Conservation (phyloP, 1,284 basidiomycete species). For the Microbotryum silenes-acaulis region DNA sequence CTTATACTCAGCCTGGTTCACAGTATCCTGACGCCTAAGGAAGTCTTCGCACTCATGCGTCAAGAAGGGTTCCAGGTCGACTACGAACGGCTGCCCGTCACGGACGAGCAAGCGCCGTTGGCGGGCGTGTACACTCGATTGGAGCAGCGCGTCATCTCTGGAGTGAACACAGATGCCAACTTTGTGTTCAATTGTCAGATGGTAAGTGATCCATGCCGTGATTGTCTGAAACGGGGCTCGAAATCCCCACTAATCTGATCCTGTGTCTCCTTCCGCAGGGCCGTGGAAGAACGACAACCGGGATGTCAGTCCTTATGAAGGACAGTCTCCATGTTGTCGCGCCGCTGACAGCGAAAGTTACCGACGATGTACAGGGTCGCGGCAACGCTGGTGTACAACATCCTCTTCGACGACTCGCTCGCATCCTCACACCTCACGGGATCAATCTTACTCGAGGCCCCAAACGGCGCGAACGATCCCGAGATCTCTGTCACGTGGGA, state of each 20-base stretch:
- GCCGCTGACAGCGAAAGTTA: no score
- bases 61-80: conserved; percentile 81
- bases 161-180: conserved; percentile 49
- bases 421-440: conserved; percentile 9
- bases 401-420: conserved; percentile 42
- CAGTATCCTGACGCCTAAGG: conserved; percentile 89
- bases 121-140: conserved; percentile 74
- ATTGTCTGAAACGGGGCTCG: neutral
- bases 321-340: no score
- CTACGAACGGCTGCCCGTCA: conserved; percentile 78
- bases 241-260: no score
- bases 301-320: conserved; percentile 48
- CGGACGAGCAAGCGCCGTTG: conserved; percentile 89
- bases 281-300: conserved; percentile 67
- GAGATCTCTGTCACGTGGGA: conserved; percentile 31
- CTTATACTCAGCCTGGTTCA: neutral
- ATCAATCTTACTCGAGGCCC: conserved; percentile 2
- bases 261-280: conserved; percentile 13
- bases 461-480: conserved; percentile 23
- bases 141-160: conserved; percentile 62
- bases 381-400: conserved; percentile 76
- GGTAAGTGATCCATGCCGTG: conserved; percentile 32
- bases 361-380: conserved; percentile 50
- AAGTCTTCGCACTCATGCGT: conserved; percentile 66
- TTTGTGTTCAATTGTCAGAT: conserved; percentile 44